These are phyloP conservation scores for Lepidium africanum DNA, from an alignment of 345 rosid species.

Conservation along the genomic window DNA sequence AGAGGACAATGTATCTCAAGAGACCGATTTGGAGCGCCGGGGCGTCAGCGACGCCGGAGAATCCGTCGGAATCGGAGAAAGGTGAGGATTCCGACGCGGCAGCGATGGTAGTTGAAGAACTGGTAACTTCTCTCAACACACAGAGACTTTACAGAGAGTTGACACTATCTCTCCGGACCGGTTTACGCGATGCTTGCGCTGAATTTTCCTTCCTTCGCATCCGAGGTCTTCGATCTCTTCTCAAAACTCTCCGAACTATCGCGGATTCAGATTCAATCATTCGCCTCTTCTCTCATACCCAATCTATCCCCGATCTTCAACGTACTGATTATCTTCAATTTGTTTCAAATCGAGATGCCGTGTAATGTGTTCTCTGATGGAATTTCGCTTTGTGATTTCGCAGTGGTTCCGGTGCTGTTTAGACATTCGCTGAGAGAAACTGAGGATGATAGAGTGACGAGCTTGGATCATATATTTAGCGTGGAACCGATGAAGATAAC, in stretches of 20 bases:
- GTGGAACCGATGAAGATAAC: constrained; percentile 77
- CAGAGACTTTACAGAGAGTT: constrained; percentile 76
- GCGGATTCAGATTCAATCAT: constrained; percentile 68
- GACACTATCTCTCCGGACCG: constrained; percentile 81
- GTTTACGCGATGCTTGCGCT: constrained; percentile 79
- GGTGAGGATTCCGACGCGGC: constrained; percentile 28
- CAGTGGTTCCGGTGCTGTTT: constrained; percentile 86
- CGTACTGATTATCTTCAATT: constrained; percentile 29
- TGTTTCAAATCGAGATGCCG: background rate
- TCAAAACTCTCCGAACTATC: constrained; percentile 72
- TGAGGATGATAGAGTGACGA: constrained; percentile 61
- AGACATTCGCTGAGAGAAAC: constrained; percentile 57
- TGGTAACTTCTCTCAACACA: constrained; percentile 52
- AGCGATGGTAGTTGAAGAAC: constrained; percentile 62
- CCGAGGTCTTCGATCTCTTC: constrained; percentile 81
- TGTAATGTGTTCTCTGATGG: constrained; percentile 9
- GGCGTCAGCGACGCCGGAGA: constrained; percentile 18
- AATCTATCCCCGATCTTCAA: constrained; percentile 73
- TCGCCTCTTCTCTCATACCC: constrained; percentile 62
- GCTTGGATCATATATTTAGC: constrained; percentile 68
- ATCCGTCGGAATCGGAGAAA: constrained; percentile 5
- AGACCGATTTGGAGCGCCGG: constrained; percentile 55
- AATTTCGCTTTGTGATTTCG: background rate
- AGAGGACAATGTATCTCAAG: constrained; percentile 44
- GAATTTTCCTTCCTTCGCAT: constrained; percentile 92